Base-by-base conservation (phyloP, 495 filamentous ascomycete species). In the Barbatosphaeria neglecta region DNA sequence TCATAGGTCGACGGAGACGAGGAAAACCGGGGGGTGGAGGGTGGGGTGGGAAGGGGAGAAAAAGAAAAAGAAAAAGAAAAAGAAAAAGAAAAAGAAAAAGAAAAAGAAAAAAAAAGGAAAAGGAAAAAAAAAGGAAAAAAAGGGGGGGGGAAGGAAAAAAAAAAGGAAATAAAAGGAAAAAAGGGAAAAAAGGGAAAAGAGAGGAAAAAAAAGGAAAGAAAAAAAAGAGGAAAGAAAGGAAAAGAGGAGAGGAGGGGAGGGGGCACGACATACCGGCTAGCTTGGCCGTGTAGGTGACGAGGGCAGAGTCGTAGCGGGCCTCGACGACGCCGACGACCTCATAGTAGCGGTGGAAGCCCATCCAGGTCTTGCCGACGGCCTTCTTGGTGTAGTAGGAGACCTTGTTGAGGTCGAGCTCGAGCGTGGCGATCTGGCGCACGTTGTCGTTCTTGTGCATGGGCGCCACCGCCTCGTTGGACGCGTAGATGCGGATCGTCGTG, bases 331-430 rank as follows among this genome's bases (percentile, higher is more conserved):
- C 47, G 9, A 19, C 22, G 13, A 49, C 17, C 20, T 22, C 41
- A 22, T 49, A 43, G 41, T 49, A 49, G 22, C 47, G 47, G 22
- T 49, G 47, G 22, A 25, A 44, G 13, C 47, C 40, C 19, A 38
- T 19, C 33, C 37, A 22, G 5, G 22, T 25, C 40, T 15, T 27
- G 17, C 41, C 33, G 4, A 28, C 47, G 6, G 24, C 17, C 24
- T 19, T 13, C 31, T 33, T 43, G 5, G 33, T 31, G 17, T 27
- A 23, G 13, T 27, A 23, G 2, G 47, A 23, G 17, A 49, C 37
- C 28, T 39, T 43, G 33, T 25, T 23, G 20, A 44, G 41, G 23
- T 49, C 40, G 5, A 49, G 28, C 3, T 31, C 41, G 3, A 49
- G 28, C 17, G 47, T 49, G 1, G 47, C 47, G n/a, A 49, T 39